Evolutionary conservation across 148 eudicot species (phyloP).

Genomic region (Rhododendron williamsianum): DNA sequence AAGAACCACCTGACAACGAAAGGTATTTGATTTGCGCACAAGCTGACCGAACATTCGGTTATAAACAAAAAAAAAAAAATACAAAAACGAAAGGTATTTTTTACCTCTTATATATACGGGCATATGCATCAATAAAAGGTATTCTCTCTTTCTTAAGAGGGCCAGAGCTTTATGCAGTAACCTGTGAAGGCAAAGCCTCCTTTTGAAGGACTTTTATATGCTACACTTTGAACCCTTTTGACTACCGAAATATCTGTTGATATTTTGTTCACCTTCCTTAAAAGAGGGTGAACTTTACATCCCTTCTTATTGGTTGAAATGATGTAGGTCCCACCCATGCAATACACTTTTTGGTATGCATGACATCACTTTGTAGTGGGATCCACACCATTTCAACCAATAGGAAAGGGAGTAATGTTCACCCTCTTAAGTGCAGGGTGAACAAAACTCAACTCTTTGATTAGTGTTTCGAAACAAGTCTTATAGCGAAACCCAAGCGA

Average conservation of each 20-base stretch:
- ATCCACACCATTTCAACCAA: too few relatives aligned
- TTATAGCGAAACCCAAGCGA: not conserved
- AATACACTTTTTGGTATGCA: too few relatives aligned
- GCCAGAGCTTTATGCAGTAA: not conserved
- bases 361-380: too few relatives aligned
- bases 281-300: rapidly evolving
- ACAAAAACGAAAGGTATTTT: not conserved
- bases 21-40: not conserved
- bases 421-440: too few relatives aligned
- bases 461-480: not conserved
- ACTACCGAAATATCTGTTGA: not conserved
- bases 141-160: not conserved
- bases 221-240: not conserved
- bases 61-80: too few relatives aligned
- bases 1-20: not conserved
- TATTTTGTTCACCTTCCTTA: not conserved
- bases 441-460: too few relatives aligned
- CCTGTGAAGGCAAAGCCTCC: not conserved
- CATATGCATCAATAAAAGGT: not conserved
- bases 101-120: not conserved
- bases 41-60: too few relatives aligned
- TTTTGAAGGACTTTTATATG: not conserved
- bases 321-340: rapidly evolving
- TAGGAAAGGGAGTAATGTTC: too few relatives aligned
- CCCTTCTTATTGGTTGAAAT: too few relatives aligned